Percentiles rank a stretch among this genome's conserved stretches.
These are phyloP conservation scores for Kalanchoe fedtschenkoi DNA, from an alignment of 164 flowering plant species.

Conservation along the genomic window DNA sequence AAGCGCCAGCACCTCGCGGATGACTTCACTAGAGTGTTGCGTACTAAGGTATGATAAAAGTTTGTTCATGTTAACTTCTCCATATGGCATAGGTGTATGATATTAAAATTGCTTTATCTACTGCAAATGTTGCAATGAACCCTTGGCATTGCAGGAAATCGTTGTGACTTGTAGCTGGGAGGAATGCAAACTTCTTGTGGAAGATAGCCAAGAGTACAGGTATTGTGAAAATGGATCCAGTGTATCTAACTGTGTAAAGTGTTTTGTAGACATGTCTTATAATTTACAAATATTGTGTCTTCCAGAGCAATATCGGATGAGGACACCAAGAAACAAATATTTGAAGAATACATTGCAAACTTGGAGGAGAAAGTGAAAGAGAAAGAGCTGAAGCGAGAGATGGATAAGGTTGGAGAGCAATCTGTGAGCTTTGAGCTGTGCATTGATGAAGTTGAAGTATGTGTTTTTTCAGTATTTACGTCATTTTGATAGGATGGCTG, in stretches of 20 bases:
- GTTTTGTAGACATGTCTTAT: not conserved
- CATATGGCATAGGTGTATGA: not conserved
- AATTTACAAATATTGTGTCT: not conserved
- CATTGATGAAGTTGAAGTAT: not conserved
- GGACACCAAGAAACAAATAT: conserved; percentile 41
- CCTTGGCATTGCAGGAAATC: conserved; percentile 47
- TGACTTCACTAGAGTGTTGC: conserved; percentile 59
- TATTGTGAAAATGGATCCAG: conserved; percentile 10
- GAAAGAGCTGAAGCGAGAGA: conserved; percentile 86
- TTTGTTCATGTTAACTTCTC: not conserved
- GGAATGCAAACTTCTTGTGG: conserved; percentile 59
- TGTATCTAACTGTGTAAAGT: not conserved
- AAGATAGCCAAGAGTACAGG: conserved; percentile 82
- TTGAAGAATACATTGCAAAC: conserved; percentile 61
- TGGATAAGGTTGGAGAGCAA: conserved; percentile 61
- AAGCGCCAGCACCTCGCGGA: conserved; percentile 74
- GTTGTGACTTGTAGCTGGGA: conserved; percentile 76
- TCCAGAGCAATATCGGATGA: conserved; percentile 66
- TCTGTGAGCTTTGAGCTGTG: not conserved
- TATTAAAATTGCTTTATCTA: not conserved
- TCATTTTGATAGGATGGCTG: not conserved
- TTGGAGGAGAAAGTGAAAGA: conserved; percentile 84
- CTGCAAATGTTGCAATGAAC: not conserved
- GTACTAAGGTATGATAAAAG: conserved; percentile 44
- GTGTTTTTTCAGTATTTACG: not conserved